A percentile compares a stretch with the other conserved stretches of the same genome.
phyloP scores from a whole-genome alignment of 345 rosid species.

The Pistacia atlantica region DNA sequence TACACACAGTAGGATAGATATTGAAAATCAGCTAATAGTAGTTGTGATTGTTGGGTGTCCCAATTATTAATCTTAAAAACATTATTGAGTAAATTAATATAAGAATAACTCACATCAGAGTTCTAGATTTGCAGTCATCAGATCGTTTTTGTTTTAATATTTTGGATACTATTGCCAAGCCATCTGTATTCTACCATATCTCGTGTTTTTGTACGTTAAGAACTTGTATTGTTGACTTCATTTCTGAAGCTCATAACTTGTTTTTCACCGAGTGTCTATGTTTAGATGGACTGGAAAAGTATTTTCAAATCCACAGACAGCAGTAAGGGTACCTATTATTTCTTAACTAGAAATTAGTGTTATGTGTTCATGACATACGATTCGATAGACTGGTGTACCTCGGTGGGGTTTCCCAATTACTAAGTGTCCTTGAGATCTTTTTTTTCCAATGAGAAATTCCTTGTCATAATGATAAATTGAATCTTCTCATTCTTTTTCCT shows the following conservation, averaged over 20 bases:
- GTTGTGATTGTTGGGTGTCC: neutral
- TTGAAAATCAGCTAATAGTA: neutral
- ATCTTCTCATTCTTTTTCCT: no score
- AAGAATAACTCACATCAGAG: neutral
- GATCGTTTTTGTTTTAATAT: no score
- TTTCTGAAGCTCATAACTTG: no score
- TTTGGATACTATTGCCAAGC: no score
- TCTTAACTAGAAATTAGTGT: neutral
- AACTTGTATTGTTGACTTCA: no score
- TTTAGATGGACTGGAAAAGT: neutral
- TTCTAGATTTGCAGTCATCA: neutral
- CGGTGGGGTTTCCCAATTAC: neutral
- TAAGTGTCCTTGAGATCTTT: neutral
- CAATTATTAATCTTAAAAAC: neutral
- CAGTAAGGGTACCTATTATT: neutral
- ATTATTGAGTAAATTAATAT: no score
- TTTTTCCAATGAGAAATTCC: neutral
- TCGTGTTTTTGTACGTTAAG: no score
- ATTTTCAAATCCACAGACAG: neutral
- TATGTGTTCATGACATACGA: neutral
- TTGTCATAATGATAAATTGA: neutral
- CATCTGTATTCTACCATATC: no score
- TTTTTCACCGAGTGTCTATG: no score
- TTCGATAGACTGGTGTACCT: no score
- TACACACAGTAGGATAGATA: neutral